Percentiles rank a stretch among this genome's conserved stretches.
Conservation (phyloP, 1,284 basidiomycete genomes). For the Lentinula novae-zelandiae region DNA sequence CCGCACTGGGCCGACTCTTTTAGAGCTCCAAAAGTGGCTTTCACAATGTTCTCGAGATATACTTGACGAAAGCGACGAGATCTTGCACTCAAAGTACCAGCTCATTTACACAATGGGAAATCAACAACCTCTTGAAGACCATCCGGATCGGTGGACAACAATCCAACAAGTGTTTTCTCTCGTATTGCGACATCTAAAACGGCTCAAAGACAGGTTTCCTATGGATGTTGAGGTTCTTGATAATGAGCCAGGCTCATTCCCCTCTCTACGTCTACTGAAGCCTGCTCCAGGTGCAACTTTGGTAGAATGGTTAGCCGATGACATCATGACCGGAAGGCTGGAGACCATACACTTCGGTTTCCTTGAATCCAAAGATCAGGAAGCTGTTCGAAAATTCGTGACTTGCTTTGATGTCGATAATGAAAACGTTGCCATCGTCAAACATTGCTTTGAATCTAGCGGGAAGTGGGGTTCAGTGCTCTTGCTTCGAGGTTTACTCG, state of each 20-base stretch:
- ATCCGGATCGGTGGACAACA: constrained; percentile 44
- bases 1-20: constrained; percentile 8
- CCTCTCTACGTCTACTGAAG: constrained; percentile 31
- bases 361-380: neutral
- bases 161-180: constrained; percentile 36
- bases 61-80: constrained; percentile 17
- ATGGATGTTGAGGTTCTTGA: constrained; percentile 20
- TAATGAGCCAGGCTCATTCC: constrained; percentile 22
- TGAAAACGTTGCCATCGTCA: constrained; percentile 13
- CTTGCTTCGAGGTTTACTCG: constrained; percentile 33
- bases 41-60: constrained; percentile 10
- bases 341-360: neutral
- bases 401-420: neutral
- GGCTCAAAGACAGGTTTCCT: constrained; percentile 15
- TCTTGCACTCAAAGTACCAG: constrained; percentile 12
- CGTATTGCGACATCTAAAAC: constrained; percentile 16
- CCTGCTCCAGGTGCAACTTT: constrained; percentile 22
- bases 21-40: constrained; percentile 7
- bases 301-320: constrained; percentile 14
- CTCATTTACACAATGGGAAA: constrained; percentile 28
- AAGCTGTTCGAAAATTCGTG: neutral
- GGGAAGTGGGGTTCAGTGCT: constrained; percentile 21
- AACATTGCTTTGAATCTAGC: constrained; percentile 10
- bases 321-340: constrained; percentile 1
- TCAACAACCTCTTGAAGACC: constrained; percentile 36